Conservation (phyloP, 1,139 yeast genomes). For the Pichia sp. region DNA sequence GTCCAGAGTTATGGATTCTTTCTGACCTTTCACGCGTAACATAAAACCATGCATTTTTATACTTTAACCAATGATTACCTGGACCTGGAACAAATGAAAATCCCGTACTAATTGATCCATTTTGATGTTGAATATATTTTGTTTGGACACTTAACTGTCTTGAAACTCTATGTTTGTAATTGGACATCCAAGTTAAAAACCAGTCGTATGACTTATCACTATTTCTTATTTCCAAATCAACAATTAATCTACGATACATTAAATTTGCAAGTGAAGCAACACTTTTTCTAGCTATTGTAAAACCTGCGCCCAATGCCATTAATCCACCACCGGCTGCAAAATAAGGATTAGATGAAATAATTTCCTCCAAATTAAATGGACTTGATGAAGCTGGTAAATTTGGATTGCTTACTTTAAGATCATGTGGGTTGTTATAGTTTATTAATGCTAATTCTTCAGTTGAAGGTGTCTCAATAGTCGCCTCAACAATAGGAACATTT, state of each 20-base stretch:
- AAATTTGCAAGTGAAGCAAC: conserved; percentile 57
- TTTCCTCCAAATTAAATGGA: conserved; percentile 41
- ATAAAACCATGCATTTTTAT: conserved; percentile 82
- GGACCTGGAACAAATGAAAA: conserved; percentile 97
- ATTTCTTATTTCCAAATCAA: conserved; percentile 88
- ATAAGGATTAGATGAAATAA: conserved; percentile 73
- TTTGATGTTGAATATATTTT: conserved; percentile 79
- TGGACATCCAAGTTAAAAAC: conserved; percentile 97
- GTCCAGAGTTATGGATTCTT: conserved; percentile 79
- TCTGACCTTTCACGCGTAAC: conserved; percentile 90
- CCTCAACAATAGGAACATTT: conserved; percentile 9
- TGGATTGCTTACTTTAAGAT: not conserved
- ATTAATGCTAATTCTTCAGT: conserved; percentile 16
- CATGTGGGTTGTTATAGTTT: conserved; percentile 16
- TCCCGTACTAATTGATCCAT: conserved; percentile 82
- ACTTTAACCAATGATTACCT: conserved; percentile 81
- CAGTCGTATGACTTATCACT: conserved; percentile 91
- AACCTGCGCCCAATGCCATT: conserved; percentile 84
- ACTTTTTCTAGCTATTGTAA: conserved; percentile 74
- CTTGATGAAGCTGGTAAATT: conserved; percentile 17
- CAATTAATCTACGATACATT: conserved; percentile 74
- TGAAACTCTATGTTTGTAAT: conserved; percentile 62
- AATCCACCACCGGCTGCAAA: conserved; percentile 98
- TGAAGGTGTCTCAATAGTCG: conserved; percentile 14
- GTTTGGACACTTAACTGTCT: conserved; percentile 91